These are phyloP conservation scores for Pseudocohnilembus persalinus DNA, from an alignment of 169 alveolate genomes.

Conservation along the genomic window DNA sequence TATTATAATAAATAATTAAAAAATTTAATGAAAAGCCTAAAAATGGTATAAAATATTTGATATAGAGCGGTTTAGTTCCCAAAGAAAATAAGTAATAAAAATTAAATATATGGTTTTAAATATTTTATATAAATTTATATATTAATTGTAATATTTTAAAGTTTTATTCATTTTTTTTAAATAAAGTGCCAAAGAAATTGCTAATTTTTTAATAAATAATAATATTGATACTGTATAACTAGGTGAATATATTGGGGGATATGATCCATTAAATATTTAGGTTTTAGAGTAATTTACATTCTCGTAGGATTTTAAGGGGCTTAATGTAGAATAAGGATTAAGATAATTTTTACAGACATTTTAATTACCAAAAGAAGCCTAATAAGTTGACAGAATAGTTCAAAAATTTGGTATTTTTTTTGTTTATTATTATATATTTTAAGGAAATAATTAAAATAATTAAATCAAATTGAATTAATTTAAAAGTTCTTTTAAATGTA, in stretches of 20 bases:
- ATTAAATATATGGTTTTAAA: too few species aligned
- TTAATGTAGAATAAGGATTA: slow-evolving; percentile 83
- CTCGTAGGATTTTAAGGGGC: slow-evolving; percentile 69
- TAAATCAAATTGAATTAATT: too few species aligned
- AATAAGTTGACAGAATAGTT: slow-evolving; percentile 92
- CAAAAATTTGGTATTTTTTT: slow-evolving; percentile 75
- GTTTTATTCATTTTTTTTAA: not conserved
- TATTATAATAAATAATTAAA: slow-evolving; percentile 12
- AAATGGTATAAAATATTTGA: slow-evolving; percentile 30
- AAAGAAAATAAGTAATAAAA: slow-evolving; percentile 3
- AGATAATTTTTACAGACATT: slow-evolving; percentile 86
- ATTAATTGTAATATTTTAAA: not conserved
- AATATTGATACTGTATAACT: slow-evolving; percentile 75
- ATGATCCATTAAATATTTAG: slow-evolving; percentile 67
- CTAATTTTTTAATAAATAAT: slow-evolving; percentile 72
- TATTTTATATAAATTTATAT: too few species aligned
- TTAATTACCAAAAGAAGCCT: slow-evolving; percentile 95
- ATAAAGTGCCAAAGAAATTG: slow-evolving; percentile 66
- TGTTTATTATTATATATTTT: too few species aligned
- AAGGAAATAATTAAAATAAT: too few species aligned
- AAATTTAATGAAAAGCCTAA: slow-evolving; percentile 45
- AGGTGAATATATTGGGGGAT: slow-evolving; percentile 89
- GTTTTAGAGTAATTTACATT: slow-evolving; percentile 80
- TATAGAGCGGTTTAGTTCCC: slow-evolving; percentile 7
- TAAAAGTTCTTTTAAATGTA: not conserved